Base-by-base conservation (phyloP, 768 basidiomycete species). In the Xerocomus spinulosus region DNA sequence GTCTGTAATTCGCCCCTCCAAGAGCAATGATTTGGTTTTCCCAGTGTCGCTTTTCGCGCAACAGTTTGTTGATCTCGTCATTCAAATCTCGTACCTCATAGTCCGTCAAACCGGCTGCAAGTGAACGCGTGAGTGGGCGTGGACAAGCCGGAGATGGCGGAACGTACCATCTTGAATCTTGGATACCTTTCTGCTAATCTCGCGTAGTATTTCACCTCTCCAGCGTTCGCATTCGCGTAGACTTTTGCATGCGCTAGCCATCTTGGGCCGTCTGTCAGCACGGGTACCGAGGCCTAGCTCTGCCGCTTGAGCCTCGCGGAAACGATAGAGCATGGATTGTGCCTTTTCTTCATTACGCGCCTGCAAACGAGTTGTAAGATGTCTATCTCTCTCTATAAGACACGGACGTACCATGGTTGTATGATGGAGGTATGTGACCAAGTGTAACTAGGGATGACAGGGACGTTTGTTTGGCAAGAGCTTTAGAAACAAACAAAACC, bases 321-420 rank as follows among this genome's bases (percentile, higher is more conserved):
- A 97, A 49, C 92, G 89, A 65, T 92, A 91, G 25, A 92, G 76
- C 87, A 91, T 92, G 15, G 87, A 91, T 69, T 95, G 93, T 2
- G 93, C 91, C 68, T 97, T 99, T 70, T 97, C 95, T 68, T 93
- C 89, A 85, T 98, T 97, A 68, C 94, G 87, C 52, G 94, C 93
- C 93, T 92, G 55, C 3, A 5, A 0, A 32, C n/a, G 1, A 2
- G 1, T 25, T 21, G 10, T 48, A 37, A 20, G 8, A 5, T 21
- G 13, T 10, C 2, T 3, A 26, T 18, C 2, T 1, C 17, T 2
- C 3, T 14, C 18, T 5, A 3, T 14, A 17, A 4, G 8, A 21
- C 10, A 8, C 14, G 20, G 18, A 26, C 47, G 24, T 48, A 57
- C 60, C 60, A 62, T 62, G 43, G 43, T 48, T 36, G 17, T 34